Evolutionary conservation across 257 asterid genomes (phyloP), one percentile per base, ranked within the genome.

Genomic region (Verbena officinalis): DNA sequence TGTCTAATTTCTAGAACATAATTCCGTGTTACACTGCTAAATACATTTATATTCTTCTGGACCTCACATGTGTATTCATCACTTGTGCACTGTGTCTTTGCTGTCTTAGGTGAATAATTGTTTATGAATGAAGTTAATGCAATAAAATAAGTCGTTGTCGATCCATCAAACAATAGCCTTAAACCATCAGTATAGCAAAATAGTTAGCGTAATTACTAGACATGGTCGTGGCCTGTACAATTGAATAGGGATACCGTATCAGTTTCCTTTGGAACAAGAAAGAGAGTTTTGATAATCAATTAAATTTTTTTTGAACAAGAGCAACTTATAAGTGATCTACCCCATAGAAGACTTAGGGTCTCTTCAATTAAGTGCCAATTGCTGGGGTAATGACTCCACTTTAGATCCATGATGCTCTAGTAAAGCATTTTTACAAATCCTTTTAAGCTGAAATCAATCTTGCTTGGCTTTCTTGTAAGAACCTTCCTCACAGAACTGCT

Each of bases 351-450:
- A 61, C 27, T 38, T 36, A 33, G 45, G 22, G 66, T 54, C 68
- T 27, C 59, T 55, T 52, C 20, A 59, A 72, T 33, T 15, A 33
- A 62, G 64, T 33, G 12, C 19, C 31, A 69, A 24, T 59, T 59
- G 67, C 74, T 62, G 10, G 65, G 14, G 49, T 43, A 52, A 43
- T 10, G 42, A 39, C 57, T 57, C 55, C 42, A 49, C 55, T 69
- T 36, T 16, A 23, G 9, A 31, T 36, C 50, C 44, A 33, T 56
- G 31, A 33, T 63, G 39, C 69, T 67, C 70, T 48, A 61, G 14
- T 46, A 14, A 9, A 36, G 51, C 46, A 51, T 12, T 53, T 71
- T 19, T 38, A 50, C 45, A 21, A n/a, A 36, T 56, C 45, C 40
- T 54, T 39, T 38, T 27, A 23, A 12, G 64, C 21, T 67, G 23